Evolutionary conservation across 306 rosid genomes (phyloP), one percentile per base, ranked within the genome.

Genomic region (Astragalus membranaceus): DNA sequence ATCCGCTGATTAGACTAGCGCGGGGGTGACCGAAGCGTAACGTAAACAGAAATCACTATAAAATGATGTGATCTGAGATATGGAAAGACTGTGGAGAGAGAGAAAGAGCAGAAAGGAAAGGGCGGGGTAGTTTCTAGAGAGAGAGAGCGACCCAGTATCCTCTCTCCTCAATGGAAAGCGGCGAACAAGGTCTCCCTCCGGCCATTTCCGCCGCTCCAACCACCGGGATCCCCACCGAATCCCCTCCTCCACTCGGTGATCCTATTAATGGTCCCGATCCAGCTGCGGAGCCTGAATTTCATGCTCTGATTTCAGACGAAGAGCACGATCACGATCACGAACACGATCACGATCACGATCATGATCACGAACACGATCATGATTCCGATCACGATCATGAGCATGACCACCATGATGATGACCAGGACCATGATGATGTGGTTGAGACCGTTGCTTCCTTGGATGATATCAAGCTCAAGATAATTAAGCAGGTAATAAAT

Each of bases 381-480:
- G 84, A 68, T 10, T 32, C n/a, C 42, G 78, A 9, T 6, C 83
- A 61, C 5, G 91, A 70, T 0, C 85, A 73, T 2, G 93, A 73
- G 3, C 83, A 75, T 8, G 82, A 79, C 3, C 82, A 73, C 43
- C 69, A 16, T 36, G 83, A 62, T 42, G 81, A 41, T 30, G 82
- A 48, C 2, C 83, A 80, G 1, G 88, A 69, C 9, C 88, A 16
- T 13, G 92, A 72, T 75, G 86, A 72, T 14, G 49, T 80, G 5
- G 85, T 73, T 50, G 85, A 51, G 49, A 35, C 75, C 13, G 81
- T 41, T 41, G 86, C 71, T 46, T 87, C 92, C 59, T 69, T 81
- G 13, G 95, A 89, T 50, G 97, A 95, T 85, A 89, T 95, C 61
- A 95, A 91, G 75, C 83, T 76, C 33, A 89, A 76, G 82, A 95